phyloP scores from a whole-genome alignment of 768 basidiomycete species.

The Cubamyces lactineus region DNA sequence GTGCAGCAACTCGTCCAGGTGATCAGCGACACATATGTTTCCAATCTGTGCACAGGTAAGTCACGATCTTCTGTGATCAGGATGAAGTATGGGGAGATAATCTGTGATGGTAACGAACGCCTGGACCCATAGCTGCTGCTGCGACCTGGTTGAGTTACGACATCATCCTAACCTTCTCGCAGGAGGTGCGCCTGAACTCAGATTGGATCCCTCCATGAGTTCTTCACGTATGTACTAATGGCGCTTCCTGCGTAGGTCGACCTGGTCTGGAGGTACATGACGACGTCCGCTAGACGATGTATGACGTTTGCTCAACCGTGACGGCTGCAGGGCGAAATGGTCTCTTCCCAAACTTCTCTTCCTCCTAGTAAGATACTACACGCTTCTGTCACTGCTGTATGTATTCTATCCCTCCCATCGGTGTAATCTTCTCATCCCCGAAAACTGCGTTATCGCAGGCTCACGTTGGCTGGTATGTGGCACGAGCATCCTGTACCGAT shows the following conservation, averaged over 20 bases:
- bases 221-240: neutral
- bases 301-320: neutral
- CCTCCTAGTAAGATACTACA: conserved; percentile 16
- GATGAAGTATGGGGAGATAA: no score
- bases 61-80: neutral
- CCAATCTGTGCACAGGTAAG: conserved; percentile 13
- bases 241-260: neutral
- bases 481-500: neutral
- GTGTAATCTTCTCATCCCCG: no score
- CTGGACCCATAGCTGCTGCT: conserved; percentile 1
- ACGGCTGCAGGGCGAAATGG: conserved; percentile 10
- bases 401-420: neutral
- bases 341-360: conserved; percentile 13
- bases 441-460: no score
- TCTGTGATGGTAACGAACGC: neutral
- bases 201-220: no score
- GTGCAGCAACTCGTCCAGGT: conserved; percentile 9
- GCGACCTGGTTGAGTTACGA: conserved; percentile 13
- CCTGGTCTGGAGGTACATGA: conserved; percentile 10
- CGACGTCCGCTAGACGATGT: neutral
- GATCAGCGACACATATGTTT: neutral
- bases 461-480: neutral
- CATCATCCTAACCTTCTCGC: conserved; percentile 9
- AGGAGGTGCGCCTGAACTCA: conserved; percentile 6
- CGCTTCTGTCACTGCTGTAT: conserved; percentile 4